Conservation (phyloP, 2,329 filamentous ascomycete genomes). For the Calcarisporium arbuscula region DNA sequence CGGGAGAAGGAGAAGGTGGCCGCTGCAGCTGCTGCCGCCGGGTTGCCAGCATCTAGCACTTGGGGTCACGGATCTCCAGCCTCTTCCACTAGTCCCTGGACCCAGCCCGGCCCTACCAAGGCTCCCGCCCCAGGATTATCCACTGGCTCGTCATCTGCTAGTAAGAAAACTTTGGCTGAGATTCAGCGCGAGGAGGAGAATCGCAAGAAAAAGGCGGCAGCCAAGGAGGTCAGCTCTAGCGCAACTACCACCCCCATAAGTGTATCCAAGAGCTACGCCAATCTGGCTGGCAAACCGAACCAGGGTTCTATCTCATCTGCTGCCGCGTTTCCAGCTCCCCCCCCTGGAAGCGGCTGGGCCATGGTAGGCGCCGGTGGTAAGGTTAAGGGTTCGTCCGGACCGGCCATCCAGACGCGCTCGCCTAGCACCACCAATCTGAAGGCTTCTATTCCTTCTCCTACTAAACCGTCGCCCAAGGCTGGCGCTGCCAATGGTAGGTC, state of each 20-base stretch:
- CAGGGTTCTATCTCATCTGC: constrained; percentile 27
- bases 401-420: constrained; percentile 44
- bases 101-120: constrained; percentile 53
- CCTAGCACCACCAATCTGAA: constrained; percentile 38
- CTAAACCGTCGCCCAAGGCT: constrained; percentile 47
- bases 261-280: constrained; percentile 83
- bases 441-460: constrained; percentile 29
- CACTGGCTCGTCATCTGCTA: constrained; percentile 20
- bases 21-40: constrained; percentile 54
- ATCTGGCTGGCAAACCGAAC: constrained; percentile 74
- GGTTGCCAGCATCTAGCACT: constrained; percentile 79
- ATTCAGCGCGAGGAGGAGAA: constrained; percentile 93
- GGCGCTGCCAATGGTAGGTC: constrained; percentile 33
- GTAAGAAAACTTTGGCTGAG: constrained; percentile 88
- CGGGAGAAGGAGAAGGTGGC: constrained; percentile 50
- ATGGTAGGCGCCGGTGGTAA: constrained; percentile 94
- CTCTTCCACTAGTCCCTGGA: constrained; percentile 60
- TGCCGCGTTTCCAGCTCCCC: constrained; percentile 25
- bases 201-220: constrained; percentile 71
- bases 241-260: constrained; percentile 43
- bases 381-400: constrained; percentile 65
- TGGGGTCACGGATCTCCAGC: constrained; percentile 79
- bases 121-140: constrained; percentile 17
- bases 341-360: constrained; percentile 66
- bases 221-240: constrained; percentile 43